Conservation (phyloP, 23 red algal species). For the Agarophyton chilense region DNA sequence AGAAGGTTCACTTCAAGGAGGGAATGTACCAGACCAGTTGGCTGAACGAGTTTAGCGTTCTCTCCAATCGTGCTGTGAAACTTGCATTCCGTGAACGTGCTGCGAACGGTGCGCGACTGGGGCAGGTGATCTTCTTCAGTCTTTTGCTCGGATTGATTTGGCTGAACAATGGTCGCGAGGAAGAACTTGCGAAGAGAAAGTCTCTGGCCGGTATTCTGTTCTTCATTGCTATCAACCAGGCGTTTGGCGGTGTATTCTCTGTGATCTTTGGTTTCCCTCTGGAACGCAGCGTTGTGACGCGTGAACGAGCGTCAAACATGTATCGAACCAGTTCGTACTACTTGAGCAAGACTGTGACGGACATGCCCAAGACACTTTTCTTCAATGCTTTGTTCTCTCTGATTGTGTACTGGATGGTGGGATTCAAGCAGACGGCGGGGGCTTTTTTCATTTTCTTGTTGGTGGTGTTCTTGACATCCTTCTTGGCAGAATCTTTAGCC, state of each 20-base stretch:
- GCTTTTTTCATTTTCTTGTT: conserved; percentile 87
- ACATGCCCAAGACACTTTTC: conserved; percentile 80
- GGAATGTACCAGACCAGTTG: conserved; percentile 60
- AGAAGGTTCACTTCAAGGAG: conserved; percentile 16
- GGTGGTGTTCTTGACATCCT: conserved; percentile 70
- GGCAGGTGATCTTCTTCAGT: conserved; percentile 88
- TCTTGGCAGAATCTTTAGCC: conserved; percentile 80
- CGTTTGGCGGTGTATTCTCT: conserved; percentile 75
- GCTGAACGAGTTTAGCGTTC: conserved; percentile 74
- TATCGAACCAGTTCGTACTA: conserved; percentile 94
- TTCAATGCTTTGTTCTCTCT: conserved; percentile 71
- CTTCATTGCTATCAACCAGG: conserved; percentile 97
- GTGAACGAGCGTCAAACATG: conserved; percentile 87
- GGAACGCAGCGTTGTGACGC: conserved; percentile 88
- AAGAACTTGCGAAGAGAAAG: conserved; percentile 2
- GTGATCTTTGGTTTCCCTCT: conserved; percentile 95
- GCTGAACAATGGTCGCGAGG: conserved; percentile 78
- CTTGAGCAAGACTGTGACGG: conserved; percentile 78
- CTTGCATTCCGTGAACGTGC: conserved; percentile 74
- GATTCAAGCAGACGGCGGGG: conserved; percentile 51
- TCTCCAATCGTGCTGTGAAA: conserved; percentile 69
- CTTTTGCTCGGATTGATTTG: conserved; percentile 92
- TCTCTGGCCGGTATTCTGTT: conserved; percentile 83
- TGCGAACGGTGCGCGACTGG: conserved; percentile 77
- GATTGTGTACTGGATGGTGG: conserved; percentile 93